A percentile compares a stretch with the other conserved stretches of the same genome.
phyloP scores from a whole-genome alignment of 139 green algal genomes.

The Astrephomene gubernaculifera region DNA sequence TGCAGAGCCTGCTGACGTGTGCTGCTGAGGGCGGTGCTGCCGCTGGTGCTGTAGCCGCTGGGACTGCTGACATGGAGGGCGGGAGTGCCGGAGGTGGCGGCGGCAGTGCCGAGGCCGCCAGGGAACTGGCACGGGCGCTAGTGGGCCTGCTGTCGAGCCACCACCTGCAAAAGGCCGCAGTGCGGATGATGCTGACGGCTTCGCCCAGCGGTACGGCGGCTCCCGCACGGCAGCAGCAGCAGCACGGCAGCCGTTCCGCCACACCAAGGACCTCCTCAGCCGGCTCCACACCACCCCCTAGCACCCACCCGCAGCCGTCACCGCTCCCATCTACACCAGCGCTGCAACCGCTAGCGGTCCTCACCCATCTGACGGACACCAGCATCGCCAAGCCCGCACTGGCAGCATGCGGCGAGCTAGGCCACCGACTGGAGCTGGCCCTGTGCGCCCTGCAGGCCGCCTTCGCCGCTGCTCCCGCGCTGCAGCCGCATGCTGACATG shows the following conservation, averaged over 20 bases:
- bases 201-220: background rate
- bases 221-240: too few species aligned
- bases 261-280: background rate
- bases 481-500: slow-evolving; percentile 27
- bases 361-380: slow-evolving; percentile 12
- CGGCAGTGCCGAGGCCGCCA: background rate
- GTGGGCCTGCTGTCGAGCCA: slow-evolving; percentile 16
- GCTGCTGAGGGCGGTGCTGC: background rate
- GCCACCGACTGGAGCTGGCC: background rate
- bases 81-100: background rate
- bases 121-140: slow-evolving; percentile 24
- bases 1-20: too few species aligned
- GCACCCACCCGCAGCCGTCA: background rate
- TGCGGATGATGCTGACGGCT: background rate
- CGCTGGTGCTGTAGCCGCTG: background rate
- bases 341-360: slow-evolving; percentile 27
- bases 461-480: background rate
- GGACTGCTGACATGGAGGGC: background rate
- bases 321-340: background rate
- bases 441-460: slow-evolving; percentile 10
- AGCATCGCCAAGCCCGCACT: slow-evolving; percentile 17
- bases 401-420: background rate
- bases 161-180: slow-evolving; percentile 10
- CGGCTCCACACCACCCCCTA: background rate
- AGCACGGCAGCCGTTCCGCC: background rate